A percentile compares a stretch with the other conserved stretches of the same genome.
Conservation (phyloP, 805 yeast genomes). For the Saturnispora mendoncae region DNA sequence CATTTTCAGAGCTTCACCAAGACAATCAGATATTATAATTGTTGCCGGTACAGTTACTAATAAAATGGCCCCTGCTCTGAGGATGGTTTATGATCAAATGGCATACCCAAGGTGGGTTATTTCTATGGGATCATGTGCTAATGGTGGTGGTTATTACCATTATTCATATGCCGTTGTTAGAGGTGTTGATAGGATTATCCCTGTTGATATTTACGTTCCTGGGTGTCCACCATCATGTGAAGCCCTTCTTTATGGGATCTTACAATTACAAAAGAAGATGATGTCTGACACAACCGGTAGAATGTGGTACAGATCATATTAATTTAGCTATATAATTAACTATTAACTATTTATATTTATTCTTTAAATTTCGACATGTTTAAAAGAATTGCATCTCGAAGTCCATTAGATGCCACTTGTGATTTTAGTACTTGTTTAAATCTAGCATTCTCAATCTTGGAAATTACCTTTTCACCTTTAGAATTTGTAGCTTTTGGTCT, state of each 20-base stretch:
- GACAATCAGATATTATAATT: constrained; percentile 87
- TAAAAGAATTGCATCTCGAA: constrained; percentile 47
- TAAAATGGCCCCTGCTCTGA: constrained; percentile 88
- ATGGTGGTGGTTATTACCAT: constrained; percentile 90
- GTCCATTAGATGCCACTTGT: constrained; percentile 41
- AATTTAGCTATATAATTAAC: no score
- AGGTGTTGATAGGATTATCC: constrained; percentile 83
- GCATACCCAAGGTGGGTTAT: constrained; percentile 93
- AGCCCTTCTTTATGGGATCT: constrained; percentile 84
- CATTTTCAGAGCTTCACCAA: constrained; percentile 88
- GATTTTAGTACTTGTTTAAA: constrained; percentile 52
- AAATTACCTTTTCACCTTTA: constrained; percentile 45
- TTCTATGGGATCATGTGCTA: constrained; percentile 91
- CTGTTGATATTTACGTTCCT: constrained; percentile 85
- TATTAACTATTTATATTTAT: no score
- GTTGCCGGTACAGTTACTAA: constrained; percentile 88
- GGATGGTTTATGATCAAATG: constrained; percentile 92
- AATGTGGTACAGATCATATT: constrained; percentile 68
- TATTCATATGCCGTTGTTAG: constrained; percentile 83
- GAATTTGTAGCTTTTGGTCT: constrained; percentile 28
- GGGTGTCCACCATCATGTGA: constrained; percentile 92
- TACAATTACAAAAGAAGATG: constrained; percentile 86
- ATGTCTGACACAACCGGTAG: constrained; percentile 71
- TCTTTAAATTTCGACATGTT: constrained; percentile 17
- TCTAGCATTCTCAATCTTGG: constrained; percentile 35